phyloP scores from a whole-genome alignment of 2,329 filamentous ascomycete genomes.

The Trichoderma afroharzianum region DNA sequence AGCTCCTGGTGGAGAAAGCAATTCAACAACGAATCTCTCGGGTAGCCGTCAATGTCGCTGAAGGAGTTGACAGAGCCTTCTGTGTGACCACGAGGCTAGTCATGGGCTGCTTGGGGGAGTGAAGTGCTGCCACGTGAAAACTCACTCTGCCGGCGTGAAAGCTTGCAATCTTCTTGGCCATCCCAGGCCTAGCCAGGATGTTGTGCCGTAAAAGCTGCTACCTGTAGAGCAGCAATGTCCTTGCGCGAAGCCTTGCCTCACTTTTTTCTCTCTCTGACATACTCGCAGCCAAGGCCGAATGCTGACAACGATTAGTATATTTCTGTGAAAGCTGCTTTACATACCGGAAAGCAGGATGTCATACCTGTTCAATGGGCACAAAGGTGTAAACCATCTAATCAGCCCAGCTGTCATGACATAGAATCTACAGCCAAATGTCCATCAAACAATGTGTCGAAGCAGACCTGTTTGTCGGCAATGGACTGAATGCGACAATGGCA shows the following conservation, averaged over 20 bases:
- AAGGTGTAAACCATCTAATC: slow-evolving; percentile 74
- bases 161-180: slow-evolving; percentile 1
- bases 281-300: slow-evolving; percentile 84
- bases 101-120: neutral
- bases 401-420: neutral
- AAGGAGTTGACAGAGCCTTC: slow-evolving; percentile 13
- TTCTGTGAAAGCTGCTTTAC: neutral
- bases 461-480: neutral
- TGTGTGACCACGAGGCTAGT: neutral
- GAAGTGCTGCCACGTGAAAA: neutral
- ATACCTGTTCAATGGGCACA: slow-evolving; percentile 89
- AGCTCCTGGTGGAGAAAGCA: neutral
- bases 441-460: neutral
- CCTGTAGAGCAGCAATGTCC: slow-evolving; percentile 72
- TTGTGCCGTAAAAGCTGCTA: slow-evolving; percentile 46
- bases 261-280: slow-evolving; percentile 90
- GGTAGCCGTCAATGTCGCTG: neutral
- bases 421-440: too few species aligned
- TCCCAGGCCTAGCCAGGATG: slow-evolving; percentile 26
- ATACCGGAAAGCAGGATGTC: slow-evolving; percentile 16
- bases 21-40: neutral
- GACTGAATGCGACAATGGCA: neutral
- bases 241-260: slow-evolving; percentile 89
- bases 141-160: slow-evolving; percentile 6
- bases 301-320: slow-evolving; percentile 48